Evolutionary conservation across 1,284 basidiomycete species (phyloP), one percentile per base, ranked within the genome.

Genomic region (Tranzscheliella williamsii): DNA sequence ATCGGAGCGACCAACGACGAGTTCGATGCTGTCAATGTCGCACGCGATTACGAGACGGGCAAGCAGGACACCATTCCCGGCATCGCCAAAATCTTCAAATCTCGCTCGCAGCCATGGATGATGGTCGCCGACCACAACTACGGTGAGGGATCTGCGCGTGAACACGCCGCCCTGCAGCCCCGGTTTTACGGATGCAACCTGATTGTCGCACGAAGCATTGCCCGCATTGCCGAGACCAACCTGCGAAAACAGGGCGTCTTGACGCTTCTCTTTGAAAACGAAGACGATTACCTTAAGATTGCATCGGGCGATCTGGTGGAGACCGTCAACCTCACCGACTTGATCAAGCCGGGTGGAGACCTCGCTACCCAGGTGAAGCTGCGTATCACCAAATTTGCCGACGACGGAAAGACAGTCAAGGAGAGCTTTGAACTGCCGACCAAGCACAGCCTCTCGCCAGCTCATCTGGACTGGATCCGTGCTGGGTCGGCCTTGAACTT

Each of bases 71-170:
- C 77, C 24, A 78, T 78, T 24, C 77, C 78, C 17, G 58, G 54
- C 22, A 48, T 64, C 17, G 66, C 72, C 38, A 75, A 76, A 72
- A 42, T 33, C 20, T 73, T 40, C 57, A 72, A 64, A 35, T 63
- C 70, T 13, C 71, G 76, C 21, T 49, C 51, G 11, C 78, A 79
- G 68, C 74, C 76, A 85, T 98, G 94, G 93, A 88, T 93, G 70
- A 81, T 98, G 38, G 83, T 99, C 24, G 93, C 95, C 1, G 95
- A 98, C 76, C 79, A 73, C 70, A 80, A 79, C 80, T 95, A 98
- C 77, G 95, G 95, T 4, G 95, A 99, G 79, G 95, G 94, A 78
- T 91, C 89, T 63, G 92, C 92, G n/a, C 85, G 95, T 52, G 95
- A 98, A 79, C 95, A 98, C 79, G 95, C 95, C 24, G 92, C 93